A percentile compares a stretch with the other conserved stretches of the same genome.
phyloP scores from a whole-genome alignment of 768 basidiomycete genomes.

The Pulveroboletus sp. region DNA sequence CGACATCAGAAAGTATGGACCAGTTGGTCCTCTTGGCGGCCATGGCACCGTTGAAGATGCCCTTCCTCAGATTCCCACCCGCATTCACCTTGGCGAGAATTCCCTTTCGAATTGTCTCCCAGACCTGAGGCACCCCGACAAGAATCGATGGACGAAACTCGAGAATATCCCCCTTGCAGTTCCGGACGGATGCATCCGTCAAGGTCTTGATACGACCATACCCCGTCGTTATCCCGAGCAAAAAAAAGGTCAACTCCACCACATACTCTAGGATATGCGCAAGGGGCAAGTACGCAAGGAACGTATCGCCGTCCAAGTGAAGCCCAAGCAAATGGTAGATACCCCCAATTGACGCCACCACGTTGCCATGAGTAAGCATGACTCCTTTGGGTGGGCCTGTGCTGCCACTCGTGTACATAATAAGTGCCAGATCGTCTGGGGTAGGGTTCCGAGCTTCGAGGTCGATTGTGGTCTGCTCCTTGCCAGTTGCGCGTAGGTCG shows the following conservation, averaged over 20 bases:
- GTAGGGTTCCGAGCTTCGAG: conserved; percentile 48
- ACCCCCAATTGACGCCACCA: conserved; percentile 84
- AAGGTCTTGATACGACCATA: conserved; percentile 95
- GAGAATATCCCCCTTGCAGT: conserved; percentile 82
- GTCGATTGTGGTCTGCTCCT: conserved; percentile 45
- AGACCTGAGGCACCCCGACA: conserved; percentile 93
- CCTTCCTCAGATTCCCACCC: conserved; percentile 62
- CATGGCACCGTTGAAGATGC: conserved; percentile 76
- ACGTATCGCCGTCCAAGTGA: conserved; percentile 40
- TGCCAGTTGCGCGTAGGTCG: conserved; percentile 68
- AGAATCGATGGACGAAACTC: conserved; percentile 84
- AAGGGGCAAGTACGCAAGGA: conserved; percentile 88
- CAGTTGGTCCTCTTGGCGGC: conserved; percentile 66
- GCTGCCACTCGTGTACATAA: conserved; percentile 87
- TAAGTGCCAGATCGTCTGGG: conserved; percentile 51
- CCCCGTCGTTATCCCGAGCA: conserved; percentile 75
- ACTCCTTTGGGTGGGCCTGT: conserved; percentile 96
- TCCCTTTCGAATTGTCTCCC: conserved; percentile 96
- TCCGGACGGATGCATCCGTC: conserved; percentile 88
- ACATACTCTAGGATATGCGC: conserved; percentile 96
- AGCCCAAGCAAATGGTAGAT: conserved; percentile 63
- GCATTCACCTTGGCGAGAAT: conserved; percentile 77
- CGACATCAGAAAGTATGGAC: conserved; percentile 60
- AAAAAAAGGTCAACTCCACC: conserved; percentile 76
- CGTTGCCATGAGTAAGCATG: conserved; percentile 79